Base-by-base conservation (phyloP, 306 rosid genomes). In the Sphenostylis stenocarpa region DNA sequence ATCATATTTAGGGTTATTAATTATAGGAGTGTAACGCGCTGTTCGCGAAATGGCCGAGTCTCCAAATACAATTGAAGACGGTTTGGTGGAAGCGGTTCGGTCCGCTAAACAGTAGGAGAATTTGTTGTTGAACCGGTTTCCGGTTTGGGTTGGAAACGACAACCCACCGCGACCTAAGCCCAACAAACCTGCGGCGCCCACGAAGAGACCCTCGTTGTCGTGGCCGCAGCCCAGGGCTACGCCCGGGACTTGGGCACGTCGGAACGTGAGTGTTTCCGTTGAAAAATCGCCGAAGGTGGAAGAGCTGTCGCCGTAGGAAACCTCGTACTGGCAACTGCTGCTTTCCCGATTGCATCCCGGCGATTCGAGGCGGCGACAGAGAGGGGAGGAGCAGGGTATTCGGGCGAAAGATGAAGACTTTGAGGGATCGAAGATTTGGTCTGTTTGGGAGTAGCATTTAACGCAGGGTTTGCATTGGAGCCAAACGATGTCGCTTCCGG, bases 201-300 rank as follows among this genome's bases (percentile, higher is more conserved):
- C 91, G 68, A 95, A 95, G 36, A 95, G 71, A 0, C 97, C 97
- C 70, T 90, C 93, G 49, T 95, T 89, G 31, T 90, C 92, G 78
- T 95, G 98, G 84, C 98, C 97, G 29, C 98, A 92, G 0, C 97
- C 97, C 2, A 95, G 62, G 0, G 98, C 97, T 14, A 95, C 97
- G 1, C 86, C 85, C 13, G 65, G 71, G 29, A 95, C 90, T 6
- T 83, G 77, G 0, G 78, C 68, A 55, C 89, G 53, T 0, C 98
- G 93, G 62, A 95, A 95, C 19, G 98, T 95, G 43, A 92, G 84
- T n/a, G 97, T 92, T 82, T 95, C 97, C 4, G 96, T 85, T 53
- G 91, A 83, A 75, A 95, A 92, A 12, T 95, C 92, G 0, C 96
- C 97, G 4, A 82, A 10, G 0, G 97, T 95, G 85, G 87, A 90